phyloP scores from a whole-genome alignment of 1,284 basidiomycete species.

The Boletellus deceptivus region DNA sequence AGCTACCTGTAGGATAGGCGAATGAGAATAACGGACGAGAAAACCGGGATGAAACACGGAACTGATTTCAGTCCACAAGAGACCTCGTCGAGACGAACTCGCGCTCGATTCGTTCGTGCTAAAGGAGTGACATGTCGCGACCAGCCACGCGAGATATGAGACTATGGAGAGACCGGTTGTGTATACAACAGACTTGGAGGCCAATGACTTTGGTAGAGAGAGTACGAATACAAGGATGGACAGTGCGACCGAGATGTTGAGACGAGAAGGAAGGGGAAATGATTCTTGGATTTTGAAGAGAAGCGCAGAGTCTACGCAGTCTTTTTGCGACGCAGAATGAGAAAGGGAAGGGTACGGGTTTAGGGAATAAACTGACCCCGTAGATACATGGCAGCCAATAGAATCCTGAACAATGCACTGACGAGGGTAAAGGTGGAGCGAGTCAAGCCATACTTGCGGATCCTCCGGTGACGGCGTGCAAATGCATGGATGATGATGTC shows the following conservation, averaged over 20 bases:
- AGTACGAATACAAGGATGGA: conserved; percentile 48
- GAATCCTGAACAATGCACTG: conserved; percentile 45
- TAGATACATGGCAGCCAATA: conserved; percentile 60
- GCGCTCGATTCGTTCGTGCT: conserved; percentile 39
- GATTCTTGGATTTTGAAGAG: conserved; percentile 39
- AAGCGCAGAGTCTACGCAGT: conserved; percentile 50
- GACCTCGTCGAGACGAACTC: conserved; percentile 42
- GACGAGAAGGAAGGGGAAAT: conserved; percentile 31
- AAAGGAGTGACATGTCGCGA: conserved; percentile 49
- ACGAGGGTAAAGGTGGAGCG: conserved; percentile 41
- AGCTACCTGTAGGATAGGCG: conserved; percentile 26
- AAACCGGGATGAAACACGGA: conserved; percentile 29
- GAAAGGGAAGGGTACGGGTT: neutral
- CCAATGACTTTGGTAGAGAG: conserved; percentile 51
- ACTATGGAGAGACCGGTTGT: conserved; percentile 56
- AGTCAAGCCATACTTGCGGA: conserved; percentile 40
- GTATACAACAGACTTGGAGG: conserved; percentile 50
- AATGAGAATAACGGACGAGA: conserved; percentile 4
- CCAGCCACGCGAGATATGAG: conserved; percentile 60
- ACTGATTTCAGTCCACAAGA: conserved; percentile 66
- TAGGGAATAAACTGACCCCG: conserved; percentile 43
- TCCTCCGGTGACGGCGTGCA: conserved; percentile 52
- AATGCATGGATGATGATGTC: conserved; percentile 63
- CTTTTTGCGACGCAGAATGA: conserved; percentile 33
- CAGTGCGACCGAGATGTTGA: conserved; percentile 38